Base-by-base conservation (phyloP, 805 yeast species). In the Ogataea sp. region DNA sequence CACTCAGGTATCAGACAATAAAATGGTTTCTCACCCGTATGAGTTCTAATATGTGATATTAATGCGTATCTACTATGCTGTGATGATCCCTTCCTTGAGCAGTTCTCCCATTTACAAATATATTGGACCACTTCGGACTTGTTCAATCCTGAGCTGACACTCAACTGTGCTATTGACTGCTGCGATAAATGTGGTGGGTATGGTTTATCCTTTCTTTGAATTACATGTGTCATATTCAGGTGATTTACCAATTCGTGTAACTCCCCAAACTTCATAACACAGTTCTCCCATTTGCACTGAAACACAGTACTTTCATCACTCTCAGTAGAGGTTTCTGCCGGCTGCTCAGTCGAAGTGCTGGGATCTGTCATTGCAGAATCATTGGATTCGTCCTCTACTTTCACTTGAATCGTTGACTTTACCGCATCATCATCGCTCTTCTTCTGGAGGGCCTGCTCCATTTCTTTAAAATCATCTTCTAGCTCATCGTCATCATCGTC, bases 1-100 rank as follows among this genome's bases (percentile, higher is more conserved):
- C 90, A 83, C 46, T 79, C 84, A 2, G 84, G 84, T 13, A 80
- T 62, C 1, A 73, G 67, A 54, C 90, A 83, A 48, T 65, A 71
- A 47, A 71, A 78, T 27, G 85, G 85, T 48, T 70, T 70, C 48
- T 80, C 83, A 1, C 82, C 79, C 0, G 83, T 75, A 53, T 83
- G 90, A 1, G 75, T 66, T 40, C 85, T 56, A 46, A 80, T 62
- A 51, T 82, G 90, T 0, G 82, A 66, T 0, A 78, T 64, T 25
- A 83, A 62, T 1, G 82, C 80, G 55, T 73, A 72, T 37, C 78
- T 52, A 10, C 76, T 70, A 14, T 75, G 75, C 50, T 72, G 79
- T 21, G 62, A 62, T 2, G 70, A 54, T 5, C 79, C 81, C 39
- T 60, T 65, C 14, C 77, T 46, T 13, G 70, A 56, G 52, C 89